Evolutionary conservation across 1,284 basidiomycete species (phyloP).

Genomic region (Apiotrichum laibachii): DNA sequence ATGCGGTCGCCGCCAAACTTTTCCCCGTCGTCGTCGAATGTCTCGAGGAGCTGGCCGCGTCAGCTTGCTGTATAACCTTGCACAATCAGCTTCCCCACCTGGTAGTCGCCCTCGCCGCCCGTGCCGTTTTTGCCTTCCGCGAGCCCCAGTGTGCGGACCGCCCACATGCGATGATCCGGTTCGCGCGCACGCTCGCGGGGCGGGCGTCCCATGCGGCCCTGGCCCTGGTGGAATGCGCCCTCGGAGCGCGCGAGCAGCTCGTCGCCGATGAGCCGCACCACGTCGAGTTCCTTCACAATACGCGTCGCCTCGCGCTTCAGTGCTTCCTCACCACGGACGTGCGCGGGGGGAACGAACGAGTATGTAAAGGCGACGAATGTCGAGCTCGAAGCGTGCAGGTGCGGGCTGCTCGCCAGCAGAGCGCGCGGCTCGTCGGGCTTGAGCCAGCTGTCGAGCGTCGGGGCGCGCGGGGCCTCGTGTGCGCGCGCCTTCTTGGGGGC

Average conservation of each 20-base stretch:
- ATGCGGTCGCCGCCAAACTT: constrained; percentile 47
- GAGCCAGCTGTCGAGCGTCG: constrained; percentile 40
- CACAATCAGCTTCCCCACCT: constrained; percentile 25
- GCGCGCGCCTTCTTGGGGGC: constrained; percentile 15
- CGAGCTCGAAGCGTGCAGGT: constrained; percentile 35
- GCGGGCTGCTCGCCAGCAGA: constrained; percentile 33
- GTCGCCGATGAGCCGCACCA: constrained; percentile 30
- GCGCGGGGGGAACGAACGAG: constrained; percentile 29
- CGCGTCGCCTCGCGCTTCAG: constrained; percentile 37
- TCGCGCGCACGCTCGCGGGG: constrained; percentile 39
- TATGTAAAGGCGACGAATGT: constrained; percentile 42
- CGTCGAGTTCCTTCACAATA: constrained; percentile 40
- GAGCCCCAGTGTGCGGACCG: constrained; percentile 34
- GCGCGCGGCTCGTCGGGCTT: constrained; percentile 31
- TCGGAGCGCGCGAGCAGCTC: constrained; percentile 28
- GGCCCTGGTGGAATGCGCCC: constrained; percentile 39
- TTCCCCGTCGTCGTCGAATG: constrained; percentile 46
- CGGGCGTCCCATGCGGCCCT: constrained; percentile 27
- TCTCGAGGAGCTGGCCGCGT: constrained; percentile 36
- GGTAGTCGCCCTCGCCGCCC: constrained; percentile 45
- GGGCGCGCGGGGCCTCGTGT: constrained; percentile 10
- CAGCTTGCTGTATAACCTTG: not conserved
- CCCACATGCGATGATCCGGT: constrained; percentile 51
- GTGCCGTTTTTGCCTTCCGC: constrained; percentile 45
- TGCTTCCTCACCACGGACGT: constrained; percentile 23